Evolutionary conservation across 352 stramenopile genomes (phyloP).

Genomic region (Phytophthora kernoviae): DNA sequence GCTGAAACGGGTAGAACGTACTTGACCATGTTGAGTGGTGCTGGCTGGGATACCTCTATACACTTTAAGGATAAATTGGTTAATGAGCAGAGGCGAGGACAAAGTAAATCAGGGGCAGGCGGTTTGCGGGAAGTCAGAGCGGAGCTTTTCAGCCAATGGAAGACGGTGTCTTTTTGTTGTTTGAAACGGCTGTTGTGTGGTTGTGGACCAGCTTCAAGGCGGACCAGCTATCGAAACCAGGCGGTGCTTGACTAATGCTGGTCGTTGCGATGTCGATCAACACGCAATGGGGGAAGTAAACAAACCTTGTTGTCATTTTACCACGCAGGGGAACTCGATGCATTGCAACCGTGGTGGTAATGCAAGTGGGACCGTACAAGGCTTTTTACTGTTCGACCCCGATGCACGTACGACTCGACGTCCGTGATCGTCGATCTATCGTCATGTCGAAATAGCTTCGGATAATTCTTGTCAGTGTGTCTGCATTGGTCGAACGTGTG

Average conservation of each 20-base stretch:
- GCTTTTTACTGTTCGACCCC: no score
- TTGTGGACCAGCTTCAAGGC: constrained; percentile 6
- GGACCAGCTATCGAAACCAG: constrained; percentile 6
- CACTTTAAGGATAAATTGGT: constrained; percentile 15
- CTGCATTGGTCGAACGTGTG: no score
- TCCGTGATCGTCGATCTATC: no score
- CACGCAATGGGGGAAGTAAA: no score
- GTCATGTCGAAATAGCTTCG: background rate
- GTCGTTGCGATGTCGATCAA: no score
- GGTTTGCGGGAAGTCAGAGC: constrained; percentile 19
- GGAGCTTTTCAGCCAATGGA: constrained; percentile 7
- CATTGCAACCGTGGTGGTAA: no score
- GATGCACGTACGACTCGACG: no score
- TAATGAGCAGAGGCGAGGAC: constrained; percentile 20
- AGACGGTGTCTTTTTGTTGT: background rate
- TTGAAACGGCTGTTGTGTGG: background rate
- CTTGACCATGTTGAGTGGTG: constrained; percentile 11
- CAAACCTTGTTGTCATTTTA: no score
- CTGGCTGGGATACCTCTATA: background rate
- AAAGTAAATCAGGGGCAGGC: constrained; percentile 19
- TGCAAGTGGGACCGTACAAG: no score
- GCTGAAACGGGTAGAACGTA: constrained; percentile 33
- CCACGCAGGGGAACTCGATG: no score
- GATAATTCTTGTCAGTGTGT: no score
- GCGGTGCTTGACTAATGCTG: background rate